Base-by-base conservation (phyloP, 768 basidiomycete species). In the Guyanaporus albipodus region DNA sequence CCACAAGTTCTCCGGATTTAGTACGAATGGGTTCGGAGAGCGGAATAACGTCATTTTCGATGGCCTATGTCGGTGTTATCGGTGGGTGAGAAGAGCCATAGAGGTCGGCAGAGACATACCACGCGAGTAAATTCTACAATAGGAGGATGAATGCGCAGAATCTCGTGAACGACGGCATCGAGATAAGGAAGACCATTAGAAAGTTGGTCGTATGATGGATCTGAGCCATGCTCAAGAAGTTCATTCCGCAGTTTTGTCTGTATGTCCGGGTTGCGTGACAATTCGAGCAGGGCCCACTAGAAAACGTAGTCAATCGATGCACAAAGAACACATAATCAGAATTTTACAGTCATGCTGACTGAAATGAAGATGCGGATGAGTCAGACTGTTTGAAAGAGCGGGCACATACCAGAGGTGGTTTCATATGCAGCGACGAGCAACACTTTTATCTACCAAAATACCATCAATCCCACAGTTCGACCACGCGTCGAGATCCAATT, bases 251-350 rank as follows among this genome's bases (percentile, higher is more conserved):
- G 60, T 36, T 66, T 73, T 17, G 64, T 56, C 58, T 83, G 80
- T 8, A 69, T 62, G 19, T 76, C 68, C 0, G 63, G 71, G 45
- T 76, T 58, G 23, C 67, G 67, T 2, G 66, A 70, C 0, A 83
- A 68, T 50, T 82, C 80, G n/a, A 83, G 72, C 0, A 84, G 64
- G 1, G 77, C 74, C 79, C 81, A 83, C 76, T 76, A 19, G 15
- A 11, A 8, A 36, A 12, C 1, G 4, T 4, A 14, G n/a, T 39
- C 2, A 26, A 32, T 19, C 0, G 12, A 18, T 22, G 29, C 1
- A 17, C 8, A 19, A 2, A 14, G 9, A 26, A 31, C 4, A 2
- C 19, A 29, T 10, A 0, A 6, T 12, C 11, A 9, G 4, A 0
- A 31, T n/a, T 39, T n/a, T 28, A 53, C 57, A 9, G 48, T 59